phyloP scores from a whole-genome alignment of 2,329 filamentous ascomycete species.

The Coleophoma eucalyptorum region DNA sequence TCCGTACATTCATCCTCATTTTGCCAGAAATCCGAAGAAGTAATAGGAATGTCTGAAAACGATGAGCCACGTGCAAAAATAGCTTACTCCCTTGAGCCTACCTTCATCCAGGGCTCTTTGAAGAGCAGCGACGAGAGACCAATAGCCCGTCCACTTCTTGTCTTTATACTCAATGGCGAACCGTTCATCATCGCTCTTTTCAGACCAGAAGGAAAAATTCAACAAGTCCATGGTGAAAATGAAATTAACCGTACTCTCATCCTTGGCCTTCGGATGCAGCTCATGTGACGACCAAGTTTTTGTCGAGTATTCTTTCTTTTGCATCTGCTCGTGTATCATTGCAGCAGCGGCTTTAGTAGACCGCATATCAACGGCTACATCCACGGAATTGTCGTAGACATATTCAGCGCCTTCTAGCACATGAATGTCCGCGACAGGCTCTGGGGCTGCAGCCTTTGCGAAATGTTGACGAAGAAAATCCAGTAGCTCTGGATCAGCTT shows the following conservation, averaged over 20 bases:
- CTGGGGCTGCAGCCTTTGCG: slow-evolving; percentile 48
- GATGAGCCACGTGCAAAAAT: too few relatives aligned
- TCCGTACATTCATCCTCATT: slow-evolving; percentile 73
- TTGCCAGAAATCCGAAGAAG: slow-evolving; percentile 82
- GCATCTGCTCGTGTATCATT: slow-evolving; percentile 77
- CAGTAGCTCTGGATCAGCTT: slow-evolving; percentile 83
- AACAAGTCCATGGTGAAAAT: slow-evolving; percentile 97
- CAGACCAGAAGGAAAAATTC: slow-evolving; percentile 97
- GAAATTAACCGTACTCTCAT: slow-evolving; percentile 79
- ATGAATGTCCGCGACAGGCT: slow-evolving; percentile 67
- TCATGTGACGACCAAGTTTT: slow-evolving; percentile 85
- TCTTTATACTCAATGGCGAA: slow-evolving; percentile 82
- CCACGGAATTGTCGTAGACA: slow-evolving; percentile 88
- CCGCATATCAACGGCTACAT: slow-evolving; percentile 82
- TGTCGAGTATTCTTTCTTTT: slow-evolving; percentile 77
- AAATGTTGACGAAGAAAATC: slow-evolving; percentile 81
- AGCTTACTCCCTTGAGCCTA: slow-evolving; percentile 29
- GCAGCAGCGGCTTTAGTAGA: slow-evolving; percentile 80
- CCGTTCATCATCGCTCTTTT: slow-evolving; percentile 58
- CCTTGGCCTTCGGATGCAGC: slow-evolving; percentile 79
- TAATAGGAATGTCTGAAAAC: slow-evolving; percentile 74
- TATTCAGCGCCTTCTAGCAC: slow-evolving; percentile 81
- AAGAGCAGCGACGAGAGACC: slow-evolving; percentile 84
- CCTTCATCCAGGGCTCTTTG: slow-evolving; percentile 87
- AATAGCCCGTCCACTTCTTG: slow-evolving; percentile 88